Percentiles rank a stretch among this genome's conserved stretches.
Evolutionary conservation across 1,284 basidiomycete genomes (phyloP).

Genomic region (Ceratobasidium sp.): DNA sequence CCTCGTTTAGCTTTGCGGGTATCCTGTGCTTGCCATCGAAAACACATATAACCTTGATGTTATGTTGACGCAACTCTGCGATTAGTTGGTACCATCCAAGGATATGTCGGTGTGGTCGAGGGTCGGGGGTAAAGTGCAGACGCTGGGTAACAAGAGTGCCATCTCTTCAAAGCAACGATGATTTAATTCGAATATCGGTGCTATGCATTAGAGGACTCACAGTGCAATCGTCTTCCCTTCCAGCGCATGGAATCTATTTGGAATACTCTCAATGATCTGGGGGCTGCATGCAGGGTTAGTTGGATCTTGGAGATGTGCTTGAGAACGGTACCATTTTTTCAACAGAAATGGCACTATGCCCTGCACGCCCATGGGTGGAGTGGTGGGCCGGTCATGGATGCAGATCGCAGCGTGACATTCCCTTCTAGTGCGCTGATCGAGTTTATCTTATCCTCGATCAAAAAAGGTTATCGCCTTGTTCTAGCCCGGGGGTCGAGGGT

Average conservation of each 20-base stretch:
- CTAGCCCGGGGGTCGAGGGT: no score
- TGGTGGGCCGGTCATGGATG: neutral
- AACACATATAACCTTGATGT: constrained; percentile 75
- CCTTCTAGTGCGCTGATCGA: neutral
- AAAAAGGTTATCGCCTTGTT: no score
- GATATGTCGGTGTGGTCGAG: constrained; percentile 75
- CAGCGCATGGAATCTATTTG: constrained; percentile 70
- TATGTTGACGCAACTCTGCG: constrained; percentile 68
- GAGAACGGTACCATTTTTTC: constrained; percentile 53
- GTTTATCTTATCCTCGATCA: neutral
- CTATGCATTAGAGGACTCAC: constrained; percentile 58
- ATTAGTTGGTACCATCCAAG: constrained; percentile 80
- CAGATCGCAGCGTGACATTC: neutral
- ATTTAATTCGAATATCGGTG: constrained; percentile 35
- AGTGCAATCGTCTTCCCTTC: constrained; percentile 77
- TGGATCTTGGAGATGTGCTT: neutral
- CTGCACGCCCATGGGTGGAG: constrained; percentile 58
- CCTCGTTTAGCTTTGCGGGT: constrained; percentile 78
- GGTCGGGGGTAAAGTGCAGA: constrained; percentile 74
- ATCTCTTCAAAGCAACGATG: constrained; percentile 65
- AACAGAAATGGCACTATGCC: constrained; percentile 59
- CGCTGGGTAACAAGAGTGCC: constrained; percentile 85
- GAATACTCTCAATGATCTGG: constrained; percentile 71
- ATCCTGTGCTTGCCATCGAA: constrained; percentile 79
- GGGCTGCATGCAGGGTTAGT: constrained; percentile 63